Percentiles rank a stretch among this genome's conserved stretches.
Conservation (phyloP, 1,284 basidiomycete species). For the Irpex sp. region DNA sequence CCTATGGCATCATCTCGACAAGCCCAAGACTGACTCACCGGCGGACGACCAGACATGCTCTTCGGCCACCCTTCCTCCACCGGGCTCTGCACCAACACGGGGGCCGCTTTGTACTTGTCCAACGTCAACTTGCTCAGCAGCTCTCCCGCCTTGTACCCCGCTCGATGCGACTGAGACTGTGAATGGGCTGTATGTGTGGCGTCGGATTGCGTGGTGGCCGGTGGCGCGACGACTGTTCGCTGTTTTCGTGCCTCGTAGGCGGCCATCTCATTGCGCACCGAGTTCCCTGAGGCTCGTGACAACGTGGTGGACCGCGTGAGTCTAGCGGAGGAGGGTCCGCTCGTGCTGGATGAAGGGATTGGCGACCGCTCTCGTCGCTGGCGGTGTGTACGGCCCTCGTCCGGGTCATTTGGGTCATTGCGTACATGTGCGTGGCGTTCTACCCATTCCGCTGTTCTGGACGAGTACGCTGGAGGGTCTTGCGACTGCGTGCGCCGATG, state of each 20-base stretch:
- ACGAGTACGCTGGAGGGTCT: not conserved
- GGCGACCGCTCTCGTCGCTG: not conserved
- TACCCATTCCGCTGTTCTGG: not conserved
- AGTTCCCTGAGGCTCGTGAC: not conserved
- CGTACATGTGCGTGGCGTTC: not conserved
- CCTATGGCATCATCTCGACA: not conserved
- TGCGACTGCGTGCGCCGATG: not conserved
- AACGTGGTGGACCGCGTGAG: not conserved
- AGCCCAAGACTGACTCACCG: not conserved
- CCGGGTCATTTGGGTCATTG: slow-evolving; percentile 16
- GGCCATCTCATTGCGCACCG: not conserved
- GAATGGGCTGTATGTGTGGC: not conserved
- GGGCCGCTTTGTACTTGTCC: not conserved
- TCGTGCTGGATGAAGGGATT: not conserved
- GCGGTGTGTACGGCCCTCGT: slow-evolving; percentile 6
- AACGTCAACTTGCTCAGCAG: not conserved
- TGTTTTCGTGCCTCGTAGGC: not conserved
- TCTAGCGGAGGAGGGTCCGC: not conserved
- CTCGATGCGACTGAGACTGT: not conserved
- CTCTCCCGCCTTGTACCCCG: not conserved
- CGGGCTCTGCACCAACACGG: not conserved
- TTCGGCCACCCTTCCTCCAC: not conserved
- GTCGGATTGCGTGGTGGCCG: not conserved
- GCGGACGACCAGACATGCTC: not conserved
- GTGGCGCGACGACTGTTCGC: not conserved